Conservation (phyloP, 148 eudicot genomes). For the Persicaria maculosa region DNA sequence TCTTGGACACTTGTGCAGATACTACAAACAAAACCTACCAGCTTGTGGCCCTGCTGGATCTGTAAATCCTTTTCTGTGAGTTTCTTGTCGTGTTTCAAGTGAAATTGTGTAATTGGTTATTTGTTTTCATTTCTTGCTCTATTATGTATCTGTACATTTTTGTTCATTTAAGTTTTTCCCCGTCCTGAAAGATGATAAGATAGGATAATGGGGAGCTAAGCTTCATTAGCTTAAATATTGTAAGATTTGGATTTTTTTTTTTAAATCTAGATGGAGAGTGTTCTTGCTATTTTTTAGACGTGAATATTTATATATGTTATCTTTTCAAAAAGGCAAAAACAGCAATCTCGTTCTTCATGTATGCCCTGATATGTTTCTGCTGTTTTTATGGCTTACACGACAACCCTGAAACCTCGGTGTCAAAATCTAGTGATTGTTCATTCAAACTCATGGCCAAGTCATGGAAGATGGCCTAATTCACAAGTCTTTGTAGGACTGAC, state of each 20-base stretch:
- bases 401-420: too few relatives aligned
- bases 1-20: neutral
- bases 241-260: neutral
- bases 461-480: neutral
- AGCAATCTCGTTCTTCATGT: neutral
- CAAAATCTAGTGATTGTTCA: too few relatives aligned
- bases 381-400: too few relatives aligned
- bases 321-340: neutral
- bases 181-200: neutral
- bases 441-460: neutral
- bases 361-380: too few relatives aligned
- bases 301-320: neutral
- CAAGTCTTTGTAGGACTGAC: too few relatives aligned
- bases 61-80: neutral
- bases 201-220: neutral
- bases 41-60: neutral
- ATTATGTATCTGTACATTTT: conserved; percentile 5
- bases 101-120: neutral
- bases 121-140: neutral
- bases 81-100: neutral
- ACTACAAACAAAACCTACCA: neutral
- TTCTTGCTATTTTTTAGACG: neutral
- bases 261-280: neutral
- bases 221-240: neutral
- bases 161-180: neutral